A percentile compares a stretch with the other conserved stretches of the same genome.
These are phyloP conservation scores for Physcomitrellopsis africana DNA, from an alignment of 225 moss, liverwort and hornwort species.

Conservation along the genomic window DNA sequence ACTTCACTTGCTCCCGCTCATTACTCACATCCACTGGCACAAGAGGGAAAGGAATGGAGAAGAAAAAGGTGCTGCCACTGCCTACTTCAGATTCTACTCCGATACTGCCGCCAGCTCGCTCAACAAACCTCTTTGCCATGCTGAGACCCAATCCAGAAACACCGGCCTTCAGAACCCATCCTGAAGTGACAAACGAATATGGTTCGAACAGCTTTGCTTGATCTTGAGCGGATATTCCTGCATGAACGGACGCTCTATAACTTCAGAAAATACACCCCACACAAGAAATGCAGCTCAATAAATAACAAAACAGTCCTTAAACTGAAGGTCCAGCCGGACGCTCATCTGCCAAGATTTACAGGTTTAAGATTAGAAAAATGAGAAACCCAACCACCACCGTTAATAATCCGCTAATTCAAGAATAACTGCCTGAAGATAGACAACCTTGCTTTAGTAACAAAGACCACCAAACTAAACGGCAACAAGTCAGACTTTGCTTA, in stretches of 20 bases:
- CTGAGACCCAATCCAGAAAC: conserved; percentile 78
- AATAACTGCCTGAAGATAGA: neutral
- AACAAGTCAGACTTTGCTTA: conserved; percentile 1
- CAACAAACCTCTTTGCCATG: conserved; percentile 78
- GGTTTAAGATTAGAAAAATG: neutral
- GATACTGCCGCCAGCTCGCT: conserved; percentile 73
- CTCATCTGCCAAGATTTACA: neutral
- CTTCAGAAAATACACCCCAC: neutral
- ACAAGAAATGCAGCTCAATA: neutral
- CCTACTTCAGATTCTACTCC: conserved; percentile 81
- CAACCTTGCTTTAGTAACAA: neutral
- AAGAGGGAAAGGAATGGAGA: conserved; percentile 75
- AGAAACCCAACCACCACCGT: neutral
- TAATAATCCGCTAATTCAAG: neutral
- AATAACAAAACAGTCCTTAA: neutral
- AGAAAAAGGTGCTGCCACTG: conserved; percentile 70
- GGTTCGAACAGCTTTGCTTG: conserved; percentile 78
- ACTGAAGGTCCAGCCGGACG: neutral
- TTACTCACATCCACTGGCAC: conserved; percentile 32
- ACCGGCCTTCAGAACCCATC: conserved; percentile 75
- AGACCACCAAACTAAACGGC: neutral
- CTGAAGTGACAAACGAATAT: conserved; percentile 72
- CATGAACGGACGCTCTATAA: neutral
- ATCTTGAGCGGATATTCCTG: conserved; percentile 70
- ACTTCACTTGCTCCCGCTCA: conserved; percentile 43